Evolutionary conservation across 495 filamentous ascomycete genomes (phyloP), one percentile per base, ranked within the genome.

Genomic region (Aspergillus coremiiformis): DNA sequence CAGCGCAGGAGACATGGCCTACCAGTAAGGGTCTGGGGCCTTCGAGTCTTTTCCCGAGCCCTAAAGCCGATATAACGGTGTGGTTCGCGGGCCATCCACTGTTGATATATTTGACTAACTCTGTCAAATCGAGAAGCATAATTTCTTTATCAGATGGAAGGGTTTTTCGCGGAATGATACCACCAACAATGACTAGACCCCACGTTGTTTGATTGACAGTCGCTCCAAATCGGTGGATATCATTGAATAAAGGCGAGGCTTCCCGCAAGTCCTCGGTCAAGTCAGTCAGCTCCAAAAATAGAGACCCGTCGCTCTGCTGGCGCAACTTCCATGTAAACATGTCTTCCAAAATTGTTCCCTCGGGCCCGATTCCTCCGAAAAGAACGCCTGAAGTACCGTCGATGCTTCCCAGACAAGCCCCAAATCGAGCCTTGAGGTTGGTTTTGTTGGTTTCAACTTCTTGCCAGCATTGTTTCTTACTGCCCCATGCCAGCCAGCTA

Each of bases 401-500:
- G 35, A 64, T 60, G 12, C 76, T 67, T 27, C 69, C 67, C 56
- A 82, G 66, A 23, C 70, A 60, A 11, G 80, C 80, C 5, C 88
- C 86, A 57, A 87, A 89, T 7, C 83, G 78, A 23, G 82, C 69
- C 0, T 59, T 57, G 19, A 81, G 78, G 0, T 45, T 52, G 5
- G 62, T 35, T 59, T 64, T 54, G 58, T 55, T 49, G 56, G 82
- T 49, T 51, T 71, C 11, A 56, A 81, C 47, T 4, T 58, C 55
- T 47, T 66, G 52, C 83, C 83, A 87, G 21, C 76, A 79, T 14
- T 68, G 51, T 39, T 51, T 53, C 30, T 67, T 59, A 21, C 77
- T 71, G 49, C 69, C 71, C 79, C 86, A 91, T 3, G 92, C 47
- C 15, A 85, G 66, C 75, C 80, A 90, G 2, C 78, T 82, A 23